phyloP scores from a whole-genome alignment of 805 yeast genomes.

The Suhomyces kilbournensis region DNA sequence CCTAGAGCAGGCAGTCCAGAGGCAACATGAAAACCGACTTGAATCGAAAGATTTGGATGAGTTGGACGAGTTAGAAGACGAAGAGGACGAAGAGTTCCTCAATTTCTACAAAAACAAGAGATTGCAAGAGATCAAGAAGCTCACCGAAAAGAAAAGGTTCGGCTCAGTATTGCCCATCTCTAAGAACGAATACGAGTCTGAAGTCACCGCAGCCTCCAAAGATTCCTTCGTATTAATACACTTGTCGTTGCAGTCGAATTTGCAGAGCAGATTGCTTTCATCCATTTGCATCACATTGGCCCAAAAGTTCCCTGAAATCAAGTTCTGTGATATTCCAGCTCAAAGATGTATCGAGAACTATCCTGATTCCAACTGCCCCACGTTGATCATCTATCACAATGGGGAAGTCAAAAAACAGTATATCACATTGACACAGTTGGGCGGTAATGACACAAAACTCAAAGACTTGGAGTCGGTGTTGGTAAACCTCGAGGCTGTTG shows the following conservation, averaged over 20 bases:
- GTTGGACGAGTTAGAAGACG: constrained; percentile 83
- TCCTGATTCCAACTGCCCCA: constrained; percentile 89
- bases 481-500: constrained; percentile 64
- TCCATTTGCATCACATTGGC: constrained; percentile 61
- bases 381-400: constrained; percentile 76
- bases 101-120: constrained; percentile 74
- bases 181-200: constrained; percentile 83
- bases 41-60: constrained; percentile 77
- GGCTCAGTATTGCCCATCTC: constrained; percentile 77
- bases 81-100: constrained; percentile 89
- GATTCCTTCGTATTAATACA: constrained; percentile 72
- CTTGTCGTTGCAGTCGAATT: constrained; percentile 60
- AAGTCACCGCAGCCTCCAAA: constrained; percentile 78
- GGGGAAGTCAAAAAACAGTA: constrained; percentile 77
- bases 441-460: constrained; percentile 73
- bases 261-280: constrained; percentile 72
- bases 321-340: constrained; percentile 90
- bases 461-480: constrained; percentile 72
- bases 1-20: constrained; percentile 72
- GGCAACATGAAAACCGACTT: constrained; percentile 78
- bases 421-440: constrained; percentile 75
- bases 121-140: constrained; percentile 64
- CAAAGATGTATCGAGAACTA: constrained; percentile 88
- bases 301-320: constrained; percentile 69
- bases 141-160: constrained; percentile 57